Evolutionary conservation across 495 filamentous ascomycete genomes (phyloP), one percentile per base, ranked within the genome.

Genomic region (Hapsidospora chrysogenum): DNA sequence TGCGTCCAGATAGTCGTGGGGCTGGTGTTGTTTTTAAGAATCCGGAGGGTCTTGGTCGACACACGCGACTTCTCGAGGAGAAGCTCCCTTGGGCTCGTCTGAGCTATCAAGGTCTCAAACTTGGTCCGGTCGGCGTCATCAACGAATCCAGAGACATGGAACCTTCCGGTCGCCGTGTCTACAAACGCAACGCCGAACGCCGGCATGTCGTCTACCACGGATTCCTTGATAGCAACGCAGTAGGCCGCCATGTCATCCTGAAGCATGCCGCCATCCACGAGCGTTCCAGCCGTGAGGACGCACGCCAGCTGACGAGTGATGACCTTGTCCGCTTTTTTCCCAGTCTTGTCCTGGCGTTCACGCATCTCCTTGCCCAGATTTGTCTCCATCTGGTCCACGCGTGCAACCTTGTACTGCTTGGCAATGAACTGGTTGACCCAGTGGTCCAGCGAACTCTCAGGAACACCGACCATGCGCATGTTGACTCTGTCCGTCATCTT

Each of bases 401-500:
- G 70, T 4, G 92, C 92, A 39, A 99, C 86, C 60, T 99, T 99
- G 63, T 66, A 92, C 15, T 87, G 82, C 57, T 94, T 87, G 45
- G 83, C 80, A 21, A 95, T 78, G 48, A 94, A 92, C 44, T 96
- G 80, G 54, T 89, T 85, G 38, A 85, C 78, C 92, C 92, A 93
- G 51, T 85, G 72, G 52, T 87, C 72, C 23, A 95, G 60, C 29
- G 82, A 86, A 54, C 80, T 78, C 53, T 95, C 86, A 1, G 86
- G 86, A 1, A 93, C 86, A 38, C 85, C 85, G 13, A 92, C 85
- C 84, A 93, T 93, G 31, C 87, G 82, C 92, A 99, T 99, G 54
- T 99, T 99, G 44, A 99, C 86, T 41, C 89, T 72, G 45, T 96
- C 92, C 0, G 92, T 99, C 41, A 96, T 78, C 58, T 99, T 99